Evolutionary conservation across 2,329 filamentous ascomycete species (phyloP).

Genomic region (Chaetomiaceae sp.): DNA sequence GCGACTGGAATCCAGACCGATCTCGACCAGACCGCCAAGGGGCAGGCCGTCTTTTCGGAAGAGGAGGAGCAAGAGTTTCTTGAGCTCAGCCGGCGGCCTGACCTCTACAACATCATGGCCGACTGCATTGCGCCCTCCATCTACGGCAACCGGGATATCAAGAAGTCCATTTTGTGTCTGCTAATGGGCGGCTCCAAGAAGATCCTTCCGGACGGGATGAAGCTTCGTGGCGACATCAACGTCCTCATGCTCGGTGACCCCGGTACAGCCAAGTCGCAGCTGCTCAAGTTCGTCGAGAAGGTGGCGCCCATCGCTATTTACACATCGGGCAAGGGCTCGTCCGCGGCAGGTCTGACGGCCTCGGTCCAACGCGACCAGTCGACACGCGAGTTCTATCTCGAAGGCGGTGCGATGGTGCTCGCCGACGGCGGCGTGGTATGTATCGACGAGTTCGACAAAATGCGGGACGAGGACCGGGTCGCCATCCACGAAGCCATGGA

Average conservation of each 20-base stretch:
- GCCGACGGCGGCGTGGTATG: constrained; percentile 96
- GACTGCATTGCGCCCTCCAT: constrained; percentile 95
- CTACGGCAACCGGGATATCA: constrained; percentile 93
- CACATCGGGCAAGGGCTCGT: constrained; percentile 96
- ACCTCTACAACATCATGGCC: constrained; percentile 87
- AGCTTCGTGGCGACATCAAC: constrained; percentile 94
- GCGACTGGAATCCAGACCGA: constrained; percentile 91
- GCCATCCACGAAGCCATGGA: constrained; percentile 99
- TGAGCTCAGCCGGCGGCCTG: constrained; percentile 83
- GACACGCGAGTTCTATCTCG: constrained; percentile 93
- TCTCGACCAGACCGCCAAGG: constrained; percentile 82
- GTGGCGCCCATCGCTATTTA: constrained; percentile 96
- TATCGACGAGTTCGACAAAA: constrained; percentile 99
- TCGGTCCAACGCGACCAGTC: constrained; percentile 91
- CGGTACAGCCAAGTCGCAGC: constrained; percentile 94
- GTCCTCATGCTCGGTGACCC: constrained; percentile 94
- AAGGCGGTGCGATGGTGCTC: constrained; percentile 97
- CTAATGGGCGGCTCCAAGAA: constrained; percentile 96
- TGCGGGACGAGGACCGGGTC: constrained; percentile 95
- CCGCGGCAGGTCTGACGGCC: constrained; percentile 92
- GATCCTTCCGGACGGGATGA: constrained; percentile 96
- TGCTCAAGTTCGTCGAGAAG: constrained; percentile 96
- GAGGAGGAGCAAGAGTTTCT: constrained; percentile 96
- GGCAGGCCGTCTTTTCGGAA: constrained; percentile 78
- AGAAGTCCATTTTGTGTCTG: constrained; percentile 92